Conservation (phyloP, 2,329 filamentous ascomycete species). For the Immersiporthe knoxdaviesiana region DNA sequence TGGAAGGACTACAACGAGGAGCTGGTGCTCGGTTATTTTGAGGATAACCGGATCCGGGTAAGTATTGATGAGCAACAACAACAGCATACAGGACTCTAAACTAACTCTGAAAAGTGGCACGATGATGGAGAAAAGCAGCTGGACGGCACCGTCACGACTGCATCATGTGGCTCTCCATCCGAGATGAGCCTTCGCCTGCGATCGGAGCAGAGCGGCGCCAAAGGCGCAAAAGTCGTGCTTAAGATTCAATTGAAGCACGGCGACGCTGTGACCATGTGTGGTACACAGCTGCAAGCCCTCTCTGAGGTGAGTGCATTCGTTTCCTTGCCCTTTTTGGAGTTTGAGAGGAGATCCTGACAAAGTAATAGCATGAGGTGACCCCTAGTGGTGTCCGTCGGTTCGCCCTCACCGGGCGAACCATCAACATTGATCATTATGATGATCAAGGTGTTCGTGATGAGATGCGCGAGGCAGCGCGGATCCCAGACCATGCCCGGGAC, state of each 20-base stretch:
- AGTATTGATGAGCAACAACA: constrained; percentile 32
- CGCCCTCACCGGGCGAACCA: constrained; percentile 22
- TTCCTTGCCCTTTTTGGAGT: neutral
- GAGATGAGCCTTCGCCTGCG: constrained; percentile 50
- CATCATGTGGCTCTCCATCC: constrained; percentile 62
- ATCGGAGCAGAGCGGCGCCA: neutral
- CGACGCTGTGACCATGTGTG: constrained; percentile 64
- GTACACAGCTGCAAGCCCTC: constrained; percentile 56
- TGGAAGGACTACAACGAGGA: constrained; percentile 63
- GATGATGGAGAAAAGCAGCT: constrained; percentile 68
- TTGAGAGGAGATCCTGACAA: constrained; percentile 30
- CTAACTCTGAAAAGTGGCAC: constrained; percentile 52
- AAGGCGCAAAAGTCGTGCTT: constrained; percentile 37
- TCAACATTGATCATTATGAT: constrained; percentile 20
- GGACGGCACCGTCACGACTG: constrained; percentile 64
- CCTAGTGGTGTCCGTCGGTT: constrained; percentile 17
- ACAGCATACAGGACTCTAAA: neutral
- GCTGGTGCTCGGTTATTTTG: constrained; percentile 65
- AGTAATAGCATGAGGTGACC: constrained; percentile 20
- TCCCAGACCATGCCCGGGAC: constrained; percentile 9
- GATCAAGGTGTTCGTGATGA: neutral
- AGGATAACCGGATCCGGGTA: constrained; percentile 60
- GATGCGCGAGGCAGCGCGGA: constrained; percentile 2
- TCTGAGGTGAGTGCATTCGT: constrained; percentile 51
- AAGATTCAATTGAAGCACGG: constrained; percentile 58